Conservation (phyloP, 2,329 filamentous ascomycete species). For the Pyrenochaeta sp. region DNA sequence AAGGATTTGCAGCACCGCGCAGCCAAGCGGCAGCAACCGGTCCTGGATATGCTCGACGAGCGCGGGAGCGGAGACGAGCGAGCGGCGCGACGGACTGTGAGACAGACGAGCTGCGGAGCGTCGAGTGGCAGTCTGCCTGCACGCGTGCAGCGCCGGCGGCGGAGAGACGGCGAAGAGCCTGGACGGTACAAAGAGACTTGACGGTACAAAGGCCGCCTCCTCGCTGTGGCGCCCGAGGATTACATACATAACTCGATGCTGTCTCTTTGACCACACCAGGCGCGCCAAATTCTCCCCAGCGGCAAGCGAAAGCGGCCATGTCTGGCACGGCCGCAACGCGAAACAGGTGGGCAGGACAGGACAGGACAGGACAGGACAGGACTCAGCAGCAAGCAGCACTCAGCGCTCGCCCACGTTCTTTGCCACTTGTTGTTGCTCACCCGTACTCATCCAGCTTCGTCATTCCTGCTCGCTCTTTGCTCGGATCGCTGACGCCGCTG, state of each 20-base stretch:
- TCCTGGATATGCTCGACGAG: slow-evolving; percentile 16
- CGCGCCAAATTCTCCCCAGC: slow-evolving; percentile 23
- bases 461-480: slow-evolving; percentile 12
- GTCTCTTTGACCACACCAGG: slow-evolving; percentile 24
- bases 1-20: slow-evolving; percentile 33
- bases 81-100: slow-evolving; percentile 11
- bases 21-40: slow-evolving; percentile 43
- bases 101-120: slow-evolving; percentile 10
- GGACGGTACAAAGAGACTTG: slow-evolving; percentile 11
- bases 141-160: slow-evolving; percentile 17
- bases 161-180: slow-evolving; percentile 20
- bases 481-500: slow-evolving; percentile 14
- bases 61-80: slow-evolving; percentile 23
- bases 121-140: background rate
- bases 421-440: slow-evolving; percentile 14
- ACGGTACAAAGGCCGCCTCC: slow-evolving; percentile 13
- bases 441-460: background rate
- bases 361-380: background rate
- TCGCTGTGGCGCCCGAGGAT: background rate
- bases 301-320: slow-evolving; percentile 27
- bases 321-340: slow-evolving; percentile 33
- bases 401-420: slow-evolving; percentile 7
- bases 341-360: slow-evolving; percentile 32
- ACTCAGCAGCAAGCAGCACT: slow-evolving; percentile 10
- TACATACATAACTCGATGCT: slow-evolving; percentile 18